phyloP scores from a whole-genome alignment of 345 rosid genomes.

The Sisymbrium irio region DNA sequence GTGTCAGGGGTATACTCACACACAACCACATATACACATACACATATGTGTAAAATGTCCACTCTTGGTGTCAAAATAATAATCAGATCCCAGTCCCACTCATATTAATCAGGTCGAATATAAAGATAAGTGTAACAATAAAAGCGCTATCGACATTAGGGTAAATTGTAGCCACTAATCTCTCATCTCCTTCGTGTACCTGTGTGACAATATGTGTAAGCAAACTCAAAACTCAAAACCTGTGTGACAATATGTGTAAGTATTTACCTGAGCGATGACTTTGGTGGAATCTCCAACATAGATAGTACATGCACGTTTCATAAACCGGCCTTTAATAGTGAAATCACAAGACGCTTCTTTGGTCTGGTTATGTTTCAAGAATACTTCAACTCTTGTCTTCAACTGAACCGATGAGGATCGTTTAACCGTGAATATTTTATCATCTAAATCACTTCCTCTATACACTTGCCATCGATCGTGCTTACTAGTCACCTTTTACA shows the following conservation, averaged over 20 bases:
- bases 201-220: background rate
- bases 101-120: conserved; percentile 34
- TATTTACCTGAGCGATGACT: conserved; percentile 38
- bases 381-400: conserved; percentile 37
- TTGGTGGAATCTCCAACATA: conserved; percentile 24
- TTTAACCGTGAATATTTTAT: conserved; percentile 36
- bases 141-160: conserved; percentile 36
- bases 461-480: conserved; percentile 42
- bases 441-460: conserved; percentile 32
- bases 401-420: conserved; percentile 33
- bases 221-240: conserved; percentile 12
- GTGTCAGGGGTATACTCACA: background rate
- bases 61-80: background rate
- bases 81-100: conserved; percentile 14
- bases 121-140: conserved; percentile 33
- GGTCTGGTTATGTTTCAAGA: conserved; percentile 35
- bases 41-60: background rate
- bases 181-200: conserved; percentile 34
- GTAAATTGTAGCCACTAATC: conserved; percentile 32
- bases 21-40: background rate
- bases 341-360: conserved; percentile 35
- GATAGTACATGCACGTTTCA: conserved; percentile 38
- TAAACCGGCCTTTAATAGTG: conserved; percentile 37
- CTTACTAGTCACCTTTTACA: conserved; percentile 34
- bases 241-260: background rate